Base-by-base conservation (phyloP, 2,329 filamentous ascomycete genomes). In the Aspergillus piperis region DNA sequence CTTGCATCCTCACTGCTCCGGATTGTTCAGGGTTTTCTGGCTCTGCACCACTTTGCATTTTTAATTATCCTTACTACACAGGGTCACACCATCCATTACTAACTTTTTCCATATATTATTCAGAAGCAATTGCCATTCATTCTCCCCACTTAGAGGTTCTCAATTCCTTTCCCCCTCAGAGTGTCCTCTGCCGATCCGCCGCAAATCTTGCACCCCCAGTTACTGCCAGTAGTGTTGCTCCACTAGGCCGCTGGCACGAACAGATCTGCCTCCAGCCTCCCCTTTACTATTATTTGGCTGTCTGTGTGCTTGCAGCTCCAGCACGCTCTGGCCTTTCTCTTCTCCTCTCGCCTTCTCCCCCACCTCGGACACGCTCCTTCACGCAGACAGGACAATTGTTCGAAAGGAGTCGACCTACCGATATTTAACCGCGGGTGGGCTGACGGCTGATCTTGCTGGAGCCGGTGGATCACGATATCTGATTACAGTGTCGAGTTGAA, bases 161-260 rank as follows among this genome's bases (percentile, higher is more conserved):
- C 42, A 25, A 25, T 51, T 21, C 23, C 44, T 48, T 27, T 56
- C 41, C 52, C 39, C 39, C 15, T 38, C 42, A 54, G 41, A 3
- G 42, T 21, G 53, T 10, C 30, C 42, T 54, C 58, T 42, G 59
- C 39, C 59, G 56, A 61, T 61, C 59, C 59, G 30, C 53, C 50
- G 48, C 59, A 61, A 49, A 57, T 54, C 51, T 55, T 42, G 56
- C 59, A 53, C 56, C 59, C 39, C 42, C 36, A 30, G 27, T 25
- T 23, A 17, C 36, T 55, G 38, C 53, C 19, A 19, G 52, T 44
- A 41, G 39, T 47, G 21, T 36, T 53, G n/a, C 59, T 59, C 59
- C 56, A 61, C 59, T 23, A 23, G 42, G 53, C 25, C 25, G 39
- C 27, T 55, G 15, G 36, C 8, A 17, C 25, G 25, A 47, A 36